Conservation (phyloP, 1,139 yeast genomes). For the Saccharomyces hybrid region DNA sequence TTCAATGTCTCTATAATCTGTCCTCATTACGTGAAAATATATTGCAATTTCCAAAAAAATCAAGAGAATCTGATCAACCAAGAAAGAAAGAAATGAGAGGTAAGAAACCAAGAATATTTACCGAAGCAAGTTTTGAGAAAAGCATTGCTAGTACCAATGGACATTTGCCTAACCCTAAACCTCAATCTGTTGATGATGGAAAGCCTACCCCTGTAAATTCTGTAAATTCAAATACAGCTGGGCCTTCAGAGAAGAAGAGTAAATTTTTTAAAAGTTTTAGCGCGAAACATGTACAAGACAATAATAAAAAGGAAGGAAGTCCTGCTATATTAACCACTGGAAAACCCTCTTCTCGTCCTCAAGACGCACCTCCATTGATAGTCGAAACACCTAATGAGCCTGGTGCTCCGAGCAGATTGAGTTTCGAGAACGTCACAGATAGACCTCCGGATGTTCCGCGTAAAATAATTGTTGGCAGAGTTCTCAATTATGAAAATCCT, state of each 20-base stretch:
- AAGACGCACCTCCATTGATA: neutral
- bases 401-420: neutral
- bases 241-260: neutral
- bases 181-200: neutral
- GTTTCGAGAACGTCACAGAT: neutral
- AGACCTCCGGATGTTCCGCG: constrained; percentile 41
- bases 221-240: neutral
- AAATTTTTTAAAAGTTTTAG: neutral
- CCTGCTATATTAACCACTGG: neutral
- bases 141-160: neutral
- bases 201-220: neutral
- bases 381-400: neutral
- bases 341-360: neutral
- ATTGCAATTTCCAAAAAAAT: constrained; percentile 36
- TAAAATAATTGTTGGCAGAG: constrained; percentile 37
- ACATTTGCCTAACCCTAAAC: neutral
- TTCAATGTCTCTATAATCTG: constrained; percentile 75
- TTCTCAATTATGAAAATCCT: neutral
- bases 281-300: neutral
- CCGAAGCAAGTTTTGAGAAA: constrained; percentile 22
- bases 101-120: constrained; percentile 38
- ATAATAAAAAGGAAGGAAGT: neutral
- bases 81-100: constrained; percentile 39
- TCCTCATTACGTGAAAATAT: constrained; percentile 56
- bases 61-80: constrained; percentile 22